Percentiles rank a stretch among this genome's conserved stretches.
phyloP scores from a whole-genome alignment of 192 early-diverging fungal genomes.

The Cetraspora pellucida region DNA sequence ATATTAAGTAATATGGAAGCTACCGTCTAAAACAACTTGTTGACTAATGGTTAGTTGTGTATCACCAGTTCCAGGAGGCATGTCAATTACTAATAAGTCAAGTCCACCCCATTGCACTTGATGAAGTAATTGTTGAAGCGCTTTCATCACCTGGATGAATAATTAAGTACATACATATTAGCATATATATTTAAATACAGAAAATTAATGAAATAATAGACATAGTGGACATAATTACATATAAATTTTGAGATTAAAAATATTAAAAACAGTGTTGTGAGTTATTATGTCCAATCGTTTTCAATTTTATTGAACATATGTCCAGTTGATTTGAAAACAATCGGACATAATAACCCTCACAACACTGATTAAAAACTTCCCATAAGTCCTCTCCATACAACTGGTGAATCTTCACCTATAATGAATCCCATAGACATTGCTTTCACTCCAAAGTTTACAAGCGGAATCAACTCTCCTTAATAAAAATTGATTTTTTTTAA shows the following conservation, averaged over 20 bases:
- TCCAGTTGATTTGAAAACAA: too few relatives aligned
- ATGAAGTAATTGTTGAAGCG: slow-evolving; percentile 81
- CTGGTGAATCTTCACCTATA: slow-evolving; percentile 67
- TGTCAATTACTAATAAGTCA: slow-evolving; percentile 84
- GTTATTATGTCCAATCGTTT: too few relatives aligned
- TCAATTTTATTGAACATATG: background rate
- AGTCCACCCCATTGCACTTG: slow-evolving; percentile 79
- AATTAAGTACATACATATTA: background rate
- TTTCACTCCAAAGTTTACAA: slow-evolving; percentile 84
- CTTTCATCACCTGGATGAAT: slow-evolving; percentile 93
- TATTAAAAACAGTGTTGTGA: background rate
- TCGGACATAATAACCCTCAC: too few relatives aligned
- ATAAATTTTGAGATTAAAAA: background rate
- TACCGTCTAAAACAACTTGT: slow-evolving; percentile 68
- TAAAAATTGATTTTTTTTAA: too few relatives aligned
- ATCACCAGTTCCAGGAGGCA: slow-evolving; percentile 95
- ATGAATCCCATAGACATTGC: slow-evolving; percentile 94
- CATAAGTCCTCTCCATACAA: slow-evolving; percentile 94
- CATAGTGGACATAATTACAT: background rate
- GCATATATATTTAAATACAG: background rate
- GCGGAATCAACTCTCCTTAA: slow-evolving; percentile 54
- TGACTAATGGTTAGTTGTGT: slow-evolving; percentile 84
- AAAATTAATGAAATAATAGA: background rate
- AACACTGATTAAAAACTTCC: slow-evolving; percentile 36
- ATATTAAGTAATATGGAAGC: background rate